A percentile compares a stretch with the other conserved stretches of the same genome.
phyloP scores from a whole-genome alignment of 305 asterid species.

The Salvia sclarea region DNA sequence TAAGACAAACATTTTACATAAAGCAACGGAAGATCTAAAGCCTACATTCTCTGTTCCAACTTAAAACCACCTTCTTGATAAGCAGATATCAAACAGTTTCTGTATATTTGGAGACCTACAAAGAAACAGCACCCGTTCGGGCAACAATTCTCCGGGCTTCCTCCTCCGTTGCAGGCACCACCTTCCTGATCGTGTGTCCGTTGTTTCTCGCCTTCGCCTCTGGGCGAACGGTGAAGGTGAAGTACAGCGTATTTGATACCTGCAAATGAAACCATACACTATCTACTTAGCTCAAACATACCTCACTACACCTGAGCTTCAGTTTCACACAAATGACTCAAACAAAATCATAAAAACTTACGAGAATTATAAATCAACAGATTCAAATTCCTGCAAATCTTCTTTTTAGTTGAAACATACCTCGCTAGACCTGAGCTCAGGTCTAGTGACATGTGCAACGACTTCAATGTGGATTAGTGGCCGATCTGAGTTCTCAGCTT shows the following conservation, averaged over 20 bases:
- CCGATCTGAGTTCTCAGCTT: conserved; percentile 56
- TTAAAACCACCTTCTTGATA: background rate
- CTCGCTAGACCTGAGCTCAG: conserved; percentile 78
- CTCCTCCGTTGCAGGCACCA: conserved; percentile 95
- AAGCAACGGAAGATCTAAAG: background rate
- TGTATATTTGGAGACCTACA: conserved; percentile 27
- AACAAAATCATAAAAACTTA: background rate
- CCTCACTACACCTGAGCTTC: background rate
- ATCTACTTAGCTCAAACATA: background rate
- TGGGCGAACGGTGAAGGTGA: conserved; percentile 82
- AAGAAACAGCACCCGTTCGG: conserved; percentile 70
- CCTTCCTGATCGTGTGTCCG: conserved; percentile 68
- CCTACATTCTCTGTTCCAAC: background rate
- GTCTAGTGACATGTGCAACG: conserved; percentile 56
- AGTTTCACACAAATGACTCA: background rate
- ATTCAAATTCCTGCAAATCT: background rate
- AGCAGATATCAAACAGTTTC: background rate
- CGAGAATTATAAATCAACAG: background rate
- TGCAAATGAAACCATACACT: conserved; percentile 7
- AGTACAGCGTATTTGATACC: conserved; percentile 55
- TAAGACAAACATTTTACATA: background rate
- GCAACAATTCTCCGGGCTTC: conserved; percentile 73
- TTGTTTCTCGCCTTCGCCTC: conserved; percentile 69
- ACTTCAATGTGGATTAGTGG: conserved; percentile 87
- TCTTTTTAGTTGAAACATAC: conserved; percentile 34